These are phyloP conservation scores for Monosporozyma aquatica DNA, from an alignment of 805 yeast genomes.

Conservation along the genomic window DNA sequence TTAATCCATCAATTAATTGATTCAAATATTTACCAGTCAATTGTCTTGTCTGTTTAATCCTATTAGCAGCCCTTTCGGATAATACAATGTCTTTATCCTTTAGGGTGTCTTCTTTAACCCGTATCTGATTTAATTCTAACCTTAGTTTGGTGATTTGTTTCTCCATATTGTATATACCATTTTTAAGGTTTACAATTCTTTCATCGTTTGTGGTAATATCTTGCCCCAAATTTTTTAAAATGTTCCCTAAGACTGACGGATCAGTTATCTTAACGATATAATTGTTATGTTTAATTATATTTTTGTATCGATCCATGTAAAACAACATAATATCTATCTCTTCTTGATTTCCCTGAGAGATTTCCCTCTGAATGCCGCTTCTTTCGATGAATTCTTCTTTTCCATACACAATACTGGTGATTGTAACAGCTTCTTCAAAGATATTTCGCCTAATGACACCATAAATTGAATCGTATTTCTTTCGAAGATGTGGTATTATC, in stretches of 20 bases:
- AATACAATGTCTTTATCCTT: constrained; percentile 17
- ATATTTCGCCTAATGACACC: constrained; percentile 12
- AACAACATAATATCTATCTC: constrained; percentile 14
- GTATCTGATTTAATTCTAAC: constrained; percentile 13
- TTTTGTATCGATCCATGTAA: constrained; percentile 14
- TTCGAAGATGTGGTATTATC: constrained; percentile 10
- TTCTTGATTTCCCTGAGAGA: constrained; percentile 1
- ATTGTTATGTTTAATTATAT: constrained; percentile 10
- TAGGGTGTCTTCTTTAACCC: constrained; percentile 13
- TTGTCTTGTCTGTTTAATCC: constrained; percentile 29
- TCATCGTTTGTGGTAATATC: constrained; percentile 30
- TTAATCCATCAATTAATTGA: constrained; percentile 27
- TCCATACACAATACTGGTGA: constrained; percentile 19
- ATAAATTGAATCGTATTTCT: constrained; percentile 7
- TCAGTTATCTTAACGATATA: constrained; percentile 17
- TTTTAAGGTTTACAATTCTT: constrained; percentile 29
- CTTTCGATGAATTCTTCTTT: constrained; percentile 13
- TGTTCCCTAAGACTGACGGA: constrained; percentile 9
- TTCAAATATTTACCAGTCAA: constrained; percentile 30
- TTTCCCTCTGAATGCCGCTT: constrained; percentile 5
- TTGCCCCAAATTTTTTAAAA: constrained; percentile 10
- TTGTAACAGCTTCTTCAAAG: constrained; percentile 11
- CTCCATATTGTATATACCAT: constrained; percentile 14
- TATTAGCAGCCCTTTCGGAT: constrained; percentile 25
- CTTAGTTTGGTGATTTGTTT: constrained; percentile 17